Evolutionary conservation across 2,329 filamentous ascomycete species (phyloP), one percentile per base, ranked within the genome.

Genomic region (Alternaria ventricosa): DNA sequence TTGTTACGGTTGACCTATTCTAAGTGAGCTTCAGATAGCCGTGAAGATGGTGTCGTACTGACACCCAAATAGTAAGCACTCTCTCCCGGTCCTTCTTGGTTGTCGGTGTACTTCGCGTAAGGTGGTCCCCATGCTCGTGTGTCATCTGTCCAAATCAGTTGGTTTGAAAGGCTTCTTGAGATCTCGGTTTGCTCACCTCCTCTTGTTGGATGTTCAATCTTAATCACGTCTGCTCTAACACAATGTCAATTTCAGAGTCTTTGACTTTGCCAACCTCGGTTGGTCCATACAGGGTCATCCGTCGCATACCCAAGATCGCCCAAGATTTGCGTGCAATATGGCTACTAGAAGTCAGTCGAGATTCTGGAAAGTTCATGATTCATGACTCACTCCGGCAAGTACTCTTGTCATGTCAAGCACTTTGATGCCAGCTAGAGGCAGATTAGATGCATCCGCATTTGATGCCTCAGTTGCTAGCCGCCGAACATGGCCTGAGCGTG

Each of bases 361-460:
- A 2, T 22, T n/a, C 11, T 41, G 6, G 6, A 3, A 5, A 12
- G 18, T 5, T 8, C 0, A 11, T 10, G 18, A 13, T 1, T 1
- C 15, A 18, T 18, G 3, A 86, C 91, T 82, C 84, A 97, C 95
- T 61, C 96, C 96, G 67, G 96, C 96, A 68, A 99, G 83, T 2
- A 99, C 96, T 82, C 96, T 88, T 4, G 95, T 98, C 94, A 99
- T 96, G 79, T 99, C 96, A 66, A 99, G 86, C 13, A 98, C 94
- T 59, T 92, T 89, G 71, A 96, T 91, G 1, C 96, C 96, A 36
- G 93, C 88, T 71, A 99, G 85, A 22, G 96, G 95, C 30, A 91
- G 79, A 15, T 84, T 85, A 27, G 82, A 83, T 55, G 82, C 76
- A 70, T 82, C 77, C 49, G 77, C 66, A 45, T 68, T 68, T 45